Conservation (phyloP, 2,329 filamentous ascomycete species). For the Didymella lethalis region DNA sequence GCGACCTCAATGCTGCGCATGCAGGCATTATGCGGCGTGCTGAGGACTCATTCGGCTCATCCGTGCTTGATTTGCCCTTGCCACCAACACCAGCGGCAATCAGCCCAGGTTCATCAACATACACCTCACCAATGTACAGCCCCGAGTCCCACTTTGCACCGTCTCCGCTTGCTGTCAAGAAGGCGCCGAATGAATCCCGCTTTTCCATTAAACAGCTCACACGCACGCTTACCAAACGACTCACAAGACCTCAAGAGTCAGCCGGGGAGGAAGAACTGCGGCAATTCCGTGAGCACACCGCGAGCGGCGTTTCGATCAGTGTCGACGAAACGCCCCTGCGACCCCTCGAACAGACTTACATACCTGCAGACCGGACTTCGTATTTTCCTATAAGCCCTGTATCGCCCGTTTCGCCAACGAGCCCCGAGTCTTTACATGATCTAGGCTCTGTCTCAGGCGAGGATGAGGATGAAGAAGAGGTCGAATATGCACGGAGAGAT, state of each 20-base stretch:
- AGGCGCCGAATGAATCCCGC: conserved; percentile 33
- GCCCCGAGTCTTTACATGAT: conserved; percentile 15
- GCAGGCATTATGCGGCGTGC: conserved; percentile 37
- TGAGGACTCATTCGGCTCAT: conserved; percentile 25
- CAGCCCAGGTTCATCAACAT: conserved; percentile 40
- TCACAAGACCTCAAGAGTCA: conserved; percentile 29
- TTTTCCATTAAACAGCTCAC: conserved; percentile 46
- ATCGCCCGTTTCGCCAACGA: conserved; percentile 31
- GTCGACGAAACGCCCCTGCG: conserved; percentile 32
- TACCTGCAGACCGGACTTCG: conserved; percentile 24
- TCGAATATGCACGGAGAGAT: conserved; percentile 12
- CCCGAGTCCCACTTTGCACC: conserved; percentile 33
- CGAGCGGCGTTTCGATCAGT: conserved; percentile 21
- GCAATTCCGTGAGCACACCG: conserved; percentile 27
- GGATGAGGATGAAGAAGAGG: conserved; percentile 18
- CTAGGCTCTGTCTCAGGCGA: conserved; percentile 16
- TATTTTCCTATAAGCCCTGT: conserved; percentile 31
- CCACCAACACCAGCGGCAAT: conserved; percentile 39
- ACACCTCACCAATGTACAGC: conserved; percentile 38
- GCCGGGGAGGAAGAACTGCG: conserved; percentile 34
- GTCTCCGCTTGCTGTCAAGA: conserved; percentile 31
- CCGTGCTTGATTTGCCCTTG: conserved; percentile 30
- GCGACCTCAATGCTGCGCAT: conserved; percentile 42
- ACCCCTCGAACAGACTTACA: conserved; percentile 31
- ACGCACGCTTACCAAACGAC: conserved; percentile 38